A percentile compares a stretch with the other conserved stretches of the same genome.
phyloP scores from a whole-genome alignment of 2,329 filamentous ascomycete genomes.

The Colletotrichum sp. region DNA sequence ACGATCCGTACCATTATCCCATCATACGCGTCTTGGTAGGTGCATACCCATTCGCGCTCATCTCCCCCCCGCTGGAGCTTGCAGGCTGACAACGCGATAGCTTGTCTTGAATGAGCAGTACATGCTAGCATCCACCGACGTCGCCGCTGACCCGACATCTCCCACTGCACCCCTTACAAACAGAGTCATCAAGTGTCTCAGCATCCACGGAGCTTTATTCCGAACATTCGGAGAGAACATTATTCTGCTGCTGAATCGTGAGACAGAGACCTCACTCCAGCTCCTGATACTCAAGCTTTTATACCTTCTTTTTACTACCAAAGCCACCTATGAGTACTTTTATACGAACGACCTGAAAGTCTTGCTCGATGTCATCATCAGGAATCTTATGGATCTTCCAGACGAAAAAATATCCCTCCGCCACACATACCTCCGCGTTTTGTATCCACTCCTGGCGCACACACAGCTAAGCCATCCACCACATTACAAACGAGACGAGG shows the following conservation, averaged over 20 bases:
- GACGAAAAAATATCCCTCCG: conserved; percentile 78
- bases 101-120: conserved; percentile 98
- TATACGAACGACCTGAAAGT: conserved; percentile 97
- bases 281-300: conserved; percentile 95
- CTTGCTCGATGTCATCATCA: conserved; percentile 92
- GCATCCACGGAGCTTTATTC: conserved; percentile 78
- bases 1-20: conserved; percentile 95
- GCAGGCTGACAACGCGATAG: conserved; percentile 47
- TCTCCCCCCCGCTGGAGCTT: conserved; percentile 23
- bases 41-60: not conserved
- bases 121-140: conserved; percentile 76
- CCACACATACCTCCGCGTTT: conserved; percentile 92
- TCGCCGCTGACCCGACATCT: conserved; percentile 43
- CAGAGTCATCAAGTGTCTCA: conserved; percentile 89
- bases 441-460: conserved; percentile 89
- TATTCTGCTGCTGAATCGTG: conserved; percentile 91
- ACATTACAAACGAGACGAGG: conserved; percentile 90
- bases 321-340: conserved; percentile 94
- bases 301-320: conserved; percentile 93
- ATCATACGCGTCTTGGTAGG: conserved; percentile 90
- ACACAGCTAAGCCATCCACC: conserved; percentile 87
- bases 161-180: conserved; percentile 73
- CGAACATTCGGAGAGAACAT: conserved; percentile 98
- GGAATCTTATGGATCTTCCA: conserved; percentile 94
- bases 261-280: conserved; percentile 92